phyloP scores from a whole-genome alignment of 495 filamentous ascomycete genomes.

The Clohesyomyces aquaticus region DNA sequence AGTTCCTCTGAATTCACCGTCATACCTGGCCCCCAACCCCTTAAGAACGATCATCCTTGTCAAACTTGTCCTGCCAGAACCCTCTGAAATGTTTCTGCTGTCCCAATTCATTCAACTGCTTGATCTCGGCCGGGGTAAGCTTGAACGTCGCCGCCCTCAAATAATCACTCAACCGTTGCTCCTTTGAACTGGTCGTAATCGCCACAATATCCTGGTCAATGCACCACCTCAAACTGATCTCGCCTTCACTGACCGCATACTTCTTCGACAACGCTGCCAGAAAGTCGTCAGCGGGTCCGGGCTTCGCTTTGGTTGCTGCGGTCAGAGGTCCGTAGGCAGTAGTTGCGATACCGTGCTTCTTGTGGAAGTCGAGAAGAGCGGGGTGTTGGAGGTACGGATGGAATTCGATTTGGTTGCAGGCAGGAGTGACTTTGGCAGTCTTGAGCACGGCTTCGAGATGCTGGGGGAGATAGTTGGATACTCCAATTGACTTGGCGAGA shows the following conservation, averaged over 20 bases:
- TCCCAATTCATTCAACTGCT: constrained; percentile 64
- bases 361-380: constrained; percentile 66
- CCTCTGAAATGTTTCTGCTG: constrained; percentile 68
- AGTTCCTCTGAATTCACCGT: background rate
- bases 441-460: constrained; percentile 71
- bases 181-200: constrained; percentile 75
- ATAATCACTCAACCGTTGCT: constrained; percentile 70
- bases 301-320: constrained; percentile 64
- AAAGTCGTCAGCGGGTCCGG: constrained; percentile 69
- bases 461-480: constrained; percentile 74
- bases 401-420: constrained; percentile 86
- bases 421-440: constrained; percentile 66
- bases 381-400: constrained; percentile 85
- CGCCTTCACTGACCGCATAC: constrained; percentile 72
- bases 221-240: constrained; percentile 75
- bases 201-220: constrained; percentile 78
- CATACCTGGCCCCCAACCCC: background rate
- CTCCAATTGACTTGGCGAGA: constrained; percentile 76
- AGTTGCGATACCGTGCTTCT: constrained; percentile 68
- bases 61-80: constrained; percentile 68
- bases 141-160: constrained; percentile 67
- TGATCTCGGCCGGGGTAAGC: constrained; percentile 70
- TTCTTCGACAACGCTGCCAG: constrained; percentile 68
- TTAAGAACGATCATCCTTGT: constrained; percentile 58
- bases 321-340: constrained; percentile 71